A percentile compares a stretch with the other conserved stretches of the same genome.
phyloP scores from a whole-genome alignment of 2,329 filamentous ascomycete species.

The Calonectria pseudoreteaudii region DNA sequence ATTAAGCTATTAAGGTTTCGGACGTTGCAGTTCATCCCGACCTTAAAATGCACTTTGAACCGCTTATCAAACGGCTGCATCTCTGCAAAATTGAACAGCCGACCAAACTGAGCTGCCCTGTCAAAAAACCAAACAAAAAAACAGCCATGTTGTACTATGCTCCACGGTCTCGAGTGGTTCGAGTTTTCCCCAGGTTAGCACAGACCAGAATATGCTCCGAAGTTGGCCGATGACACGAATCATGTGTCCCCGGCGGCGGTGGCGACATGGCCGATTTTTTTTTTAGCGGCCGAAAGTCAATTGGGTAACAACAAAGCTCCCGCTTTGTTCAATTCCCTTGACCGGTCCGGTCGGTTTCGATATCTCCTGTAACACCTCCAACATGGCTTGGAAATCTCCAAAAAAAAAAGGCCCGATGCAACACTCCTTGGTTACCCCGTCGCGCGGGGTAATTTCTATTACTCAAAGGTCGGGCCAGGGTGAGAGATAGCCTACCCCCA shows the following conservation, averaged over 20 bases:
- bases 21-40: background rate
- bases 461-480: conserved; percentile 32
- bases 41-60: background rate
- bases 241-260: conserved; percentile 7
- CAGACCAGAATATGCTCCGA: background rate
- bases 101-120: background rate
- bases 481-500: conserved; percentile 25
- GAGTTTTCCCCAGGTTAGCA: background rate
- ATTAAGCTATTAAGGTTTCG: background rate
- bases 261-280: background rate
- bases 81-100: background rate
- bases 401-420: background rate
- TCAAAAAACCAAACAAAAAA: too few relatives aligned
- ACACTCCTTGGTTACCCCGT: conserved; percentile 6
- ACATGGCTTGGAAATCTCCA: background rate
- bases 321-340: background rate
- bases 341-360: background rate
- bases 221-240: conserved; percentile 11
- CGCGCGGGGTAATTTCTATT: conserved; percentile 44
- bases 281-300: background rate
- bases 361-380: background rate
- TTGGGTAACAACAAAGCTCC: conserved; percentile 3
- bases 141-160: background rate
- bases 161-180: background rate
- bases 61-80: background rate